These are phyloP conservation scores for Exophiala xenobiotica DNA, from an alignment of 2,329 filamentous ascomycete genomes.

Conservation along the genomic window DNA sequence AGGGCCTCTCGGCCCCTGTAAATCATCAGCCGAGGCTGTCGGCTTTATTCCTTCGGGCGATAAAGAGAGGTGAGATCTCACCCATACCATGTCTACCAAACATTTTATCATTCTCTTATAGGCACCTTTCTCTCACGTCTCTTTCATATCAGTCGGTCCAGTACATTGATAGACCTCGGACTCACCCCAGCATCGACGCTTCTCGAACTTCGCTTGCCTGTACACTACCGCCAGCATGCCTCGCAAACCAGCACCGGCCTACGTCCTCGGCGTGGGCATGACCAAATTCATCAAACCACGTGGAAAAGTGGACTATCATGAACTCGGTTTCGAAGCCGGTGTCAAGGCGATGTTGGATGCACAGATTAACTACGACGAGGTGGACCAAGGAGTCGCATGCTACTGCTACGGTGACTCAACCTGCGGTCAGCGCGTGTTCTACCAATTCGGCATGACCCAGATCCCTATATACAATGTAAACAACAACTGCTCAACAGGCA, in stretches of 20 bases:
- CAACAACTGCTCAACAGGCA: constrained; percentile 98
- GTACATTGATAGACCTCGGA: no score
- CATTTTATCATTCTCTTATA: no score
- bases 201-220: no score
- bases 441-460: constrained; percentile 95
- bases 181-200: no score
- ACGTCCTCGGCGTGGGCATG: constrained; percentile 97
- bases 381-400: constrained; percentile 93
- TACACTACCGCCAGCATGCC: constrained; percentile 46
- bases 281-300: constrained; percentile 80
- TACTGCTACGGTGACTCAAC: constrained; percentile 97
- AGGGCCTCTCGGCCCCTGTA: no score
- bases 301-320: constrained; percentile 35
- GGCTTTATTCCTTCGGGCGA: no score
- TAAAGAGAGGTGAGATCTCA: not conserved
- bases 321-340: constrained; percentile 37
- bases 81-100: not conserved
- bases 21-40: no score
- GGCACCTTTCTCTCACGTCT: no score
- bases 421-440: constrained; percentile 94
- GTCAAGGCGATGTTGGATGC: constrained; percentile 59
- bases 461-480: constrained; percentile 98
- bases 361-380: constrained; percentile 93
- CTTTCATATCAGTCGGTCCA: no score
- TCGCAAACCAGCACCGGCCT: constrained; percentile 60